Base-by-base conservation (phyloP, 345 rosid species). In the Citrus maxima region DNA sequence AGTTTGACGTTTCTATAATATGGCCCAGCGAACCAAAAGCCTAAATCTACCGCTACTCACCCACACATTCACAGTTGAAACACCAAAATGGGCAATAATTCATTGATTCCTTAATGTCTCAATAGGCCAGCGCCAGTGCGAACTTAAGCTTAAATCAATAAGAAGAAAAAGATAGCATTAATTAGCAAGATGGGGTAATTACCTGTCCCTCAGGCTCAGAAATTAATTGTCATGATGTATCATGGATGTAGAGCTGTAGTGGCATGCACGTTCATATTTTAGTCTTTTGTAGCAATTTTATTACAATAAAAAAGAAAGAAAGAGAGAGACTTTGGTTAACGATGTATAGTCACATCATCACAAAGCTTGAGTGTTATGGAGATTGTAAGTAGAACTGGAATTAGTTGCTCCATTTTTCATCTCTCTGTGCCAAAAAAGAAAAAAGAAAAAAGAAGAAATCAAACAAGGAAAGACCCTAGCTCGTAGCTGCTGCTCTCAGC, bases 261-360 rank as follows among this genome's bases (percentile, higher is more conserved):
- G 5, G 46, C 65, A 55, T 56, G 65, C 58, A 18, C 6, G 2
- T 34, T n/a, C 51, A n/a, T 22, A 38, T 72, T 27, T 30, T 28
- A 14, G 65, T 72, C 76, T 72, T 73, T 13, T 49, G 34, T 35
- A 34, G 51, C 76, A 72, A 32, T 73, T 73, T 37, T 38, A 30
- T 9, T 8, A 13, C 9, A 54, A 56, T 34, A 7, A 35, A 9
- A 21, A 5, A 2, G 12, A 56, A 16, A 55, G 12, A 70, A 32
- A 28, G 61, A 74, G 70, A 56, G 84, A 82, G 81, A 70, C 24
- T 66, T 35, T 34, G 35, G 58, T 68, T 66, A 63, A 61, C 42
- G 61, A 62, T 58, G 92, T 49, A 55, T 85, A 64, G 92, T 90
- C 94, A 86, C 88, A 89, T 90, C 88, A 89, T 90, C 92, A 64